phyloP scores from a whole-genome alignment of 179 eudicot genomes.

The Beta corolliflora region DNA sequence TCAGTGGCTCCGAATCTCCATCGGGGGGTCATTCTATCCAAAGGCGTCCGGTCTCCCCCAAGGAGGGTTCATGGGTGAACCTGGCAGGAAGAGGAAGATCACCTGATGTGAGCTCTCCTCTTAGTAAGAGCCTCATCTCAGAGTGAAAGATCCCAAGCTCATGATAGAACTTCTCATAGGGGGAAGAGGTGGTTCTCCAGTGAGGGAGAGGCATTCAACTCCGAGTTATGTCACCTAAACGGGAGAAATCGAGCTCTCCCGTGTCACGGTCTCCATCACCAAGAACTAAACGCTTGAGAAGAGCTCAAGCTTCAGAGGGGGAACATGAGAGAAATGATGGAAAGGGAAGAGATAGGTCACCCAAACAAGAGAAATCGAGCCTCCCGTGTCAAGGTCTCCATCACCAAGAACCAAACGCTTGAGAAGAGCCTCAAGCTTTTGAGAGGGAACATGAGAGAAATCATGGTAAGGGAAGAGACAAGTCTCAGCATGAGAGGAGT shows the following conservation, averaged over 20 bases:
- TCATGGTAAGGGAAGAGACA: slow-evolving; percentile 44
- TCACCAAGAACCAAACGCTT: slow-evolving; percentile 81
- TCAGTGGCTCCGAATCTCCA: slow-evolving; percentile 36
- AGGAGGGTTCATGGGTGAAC: slow-evolving; percentile 47
- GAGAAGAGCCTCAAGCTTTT: slow-evolving; percentile 50
- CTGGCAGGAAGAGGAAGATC: slow-evolving; percentile 69
- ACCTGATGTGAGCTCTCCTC: slow-evolving; percentile 49
- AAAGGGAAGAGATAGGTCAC: slow-evolving; percentile 57
- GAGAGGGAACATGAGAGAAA: slow-evolving; percentile 43
- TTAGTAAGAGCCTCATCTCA: slow-evolving; percentile 41
- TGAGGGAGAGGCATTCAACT: slow-evolving; percentile 49
- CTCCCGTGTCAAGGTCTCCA: slow-evolving; percentile 60
- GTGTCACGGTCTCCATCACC: slow-evolving; percentile 72
- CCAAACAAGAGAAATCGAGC: slow-evolving; percentile 42
- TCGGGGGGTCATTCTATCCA: slow-evolving; percentile 56
- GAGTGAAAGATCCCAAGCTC: slow-evolving; percentile 42
- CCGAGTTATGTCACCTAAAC: slow-evolving; percentile 51
- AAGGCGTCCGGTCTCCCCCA: slow-evolving; percentile 56
- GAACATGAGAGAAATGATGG: slow-evolving; percentile 38
- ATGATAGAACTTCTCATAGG: slow-evolving; percentile 39
- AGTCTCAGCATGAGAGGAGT: slow-evolving; percentile 37
- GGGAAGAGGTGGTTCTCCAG: slow-evolving; percentile 41
- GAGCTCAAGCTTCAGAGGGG: slow-evolving; percentile 51
- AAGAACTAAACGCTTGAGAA: slow-evolving; percentile 63
- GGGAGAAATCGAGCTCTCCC: slow-evolving; percentile 48